A percentile compares a stretch with the other conserved stretches of the same genome.
Conservation (phyloP, 768 basidiomycete species). For the Glaciozyma antarctica region DNA sequence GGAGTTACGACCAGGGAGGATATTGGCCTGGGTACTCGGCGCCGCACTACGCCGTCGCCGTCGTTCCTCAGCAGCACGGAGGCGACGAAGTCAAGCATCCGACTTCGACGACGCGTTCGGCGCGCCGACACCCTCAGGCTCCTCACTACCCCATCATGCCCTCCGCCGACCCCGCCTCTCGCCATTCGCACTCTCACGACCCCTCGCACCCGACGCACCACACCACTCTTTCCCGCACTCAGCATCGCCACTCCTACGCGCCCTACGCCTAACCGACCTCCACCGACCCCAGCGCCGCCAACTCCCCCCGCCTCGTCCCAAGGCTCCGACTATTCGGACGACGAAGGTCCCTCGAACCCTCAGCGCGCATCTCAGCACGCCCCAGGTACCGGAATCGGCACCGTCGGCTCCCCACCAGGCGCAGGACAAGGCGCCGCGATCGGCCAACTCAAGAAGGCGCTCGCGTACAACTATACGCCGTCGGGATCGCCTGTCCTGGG, state of each 20-base stretch:
- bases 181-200: slow-evolving; percentile 31
- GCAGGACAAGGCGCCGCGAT: slow-evolving; percentile 26
- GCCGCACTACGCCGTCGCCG: slow-evolving; percentile 1
- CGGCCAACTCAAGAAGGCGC: slow-evolving; percentile 22
- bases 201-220: slow-evolving; percentile 28
- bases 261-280: slow-evolving; percentile 21
- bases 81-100: slow-evolving; percentile 4
- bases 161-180: slow-evolving; percentile 11
- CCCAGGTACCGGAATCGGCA: slow-evolving; percentile 19
- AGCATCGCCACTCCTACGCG: slow-evolving; percentile 28
- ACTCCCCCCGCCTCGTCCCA: slow-evolving; percentile 15
- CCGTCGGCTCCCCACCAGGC: slow-evolving; percentile 24
- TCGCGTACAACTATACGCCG: slow-evolving; percentile 21
- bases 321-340: not conserved
- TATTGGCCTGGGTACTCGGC: not conserved
- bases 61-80: not conserved
- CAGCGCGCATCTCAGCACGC: not conserved
- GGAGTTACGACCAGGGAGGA: slow-evolving; percentile 17
- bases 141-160: not conserved
- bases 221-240: slow-evolving; percentile 15
- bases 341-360: slow-evolving; percentile 1
- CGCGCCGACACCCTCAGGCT: not conserved
- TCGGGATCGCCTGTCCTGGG: slow-evolving; percentile 25
- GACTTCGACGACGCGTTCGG: not conserved
- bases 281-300: slow-evolving; percentile 12